These are phyloP conservation scores for Pythium myriotylum DNA, from an alignment of 352 stramenopile genomes.

Conservation along the genomic window DNA sequence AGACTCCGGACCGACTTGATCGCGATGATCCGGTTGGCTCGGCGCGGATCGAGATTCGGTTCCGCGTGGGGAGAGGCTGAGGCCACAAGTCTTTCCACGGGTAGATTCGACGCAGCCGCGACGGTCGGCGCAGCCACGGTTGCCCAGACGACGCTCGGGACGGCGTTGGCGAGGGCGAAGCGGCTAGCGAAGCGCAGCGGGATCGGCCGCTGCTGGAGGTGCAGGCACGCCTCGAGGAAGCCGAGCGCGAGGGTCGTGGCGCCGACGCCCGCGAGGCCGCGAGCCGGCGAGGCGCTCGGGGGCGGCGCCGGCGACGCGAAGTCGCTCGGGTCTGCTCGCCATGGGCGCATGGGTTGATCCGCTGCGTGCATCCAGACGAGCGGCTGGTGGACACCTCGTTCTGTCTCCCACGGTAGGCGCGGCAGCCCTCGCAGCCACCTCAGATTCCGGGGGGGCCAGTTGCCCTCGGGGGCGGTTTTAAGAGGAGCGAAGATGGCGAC, in stretches of 20 bases:
- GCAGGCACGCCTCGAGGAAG: constrained; percentile 69
- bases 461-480: constrained; percentile 1
- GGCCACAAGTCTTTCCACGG: constrained; percentile 35
- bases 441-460: not conserved
- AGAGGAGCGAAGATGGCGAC: not conserved
- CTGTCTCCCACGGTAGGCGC: constrained; percentile 6
- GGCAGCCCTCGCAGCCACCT: not conserved
- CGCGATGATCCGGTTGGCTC: constrained; percentile 42
- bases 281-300: not conserved
- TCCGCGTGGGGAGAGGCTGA: constrained; percentile 8
- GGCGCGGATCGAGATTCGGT: constrained; percentile 7
- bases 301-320: no score
- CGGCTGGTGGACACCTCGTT: no score
- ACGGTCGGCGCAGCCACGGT: constrained; percentile 48
- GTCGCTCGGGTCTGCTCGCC: constrained; percentile 18
- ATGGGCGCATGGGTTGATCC: constrained; percentile 31
- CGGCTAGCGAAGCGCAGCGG: constrained; percentile 64
- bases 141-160: constrained; percentile 69
- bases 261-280: not conserved
- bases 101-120: constrained; percentile 40
- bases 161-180: constrained; percentile 59
- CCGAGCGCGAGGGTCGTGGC: constrained; percentile 46
- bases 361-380: no score
- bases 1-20: constrained; percentile 54
- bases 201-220: constrained; percentile 59